Conservation (phyloP, 495 filamentous ascomycete genomes). For the Penicillium herquei region DNA sequence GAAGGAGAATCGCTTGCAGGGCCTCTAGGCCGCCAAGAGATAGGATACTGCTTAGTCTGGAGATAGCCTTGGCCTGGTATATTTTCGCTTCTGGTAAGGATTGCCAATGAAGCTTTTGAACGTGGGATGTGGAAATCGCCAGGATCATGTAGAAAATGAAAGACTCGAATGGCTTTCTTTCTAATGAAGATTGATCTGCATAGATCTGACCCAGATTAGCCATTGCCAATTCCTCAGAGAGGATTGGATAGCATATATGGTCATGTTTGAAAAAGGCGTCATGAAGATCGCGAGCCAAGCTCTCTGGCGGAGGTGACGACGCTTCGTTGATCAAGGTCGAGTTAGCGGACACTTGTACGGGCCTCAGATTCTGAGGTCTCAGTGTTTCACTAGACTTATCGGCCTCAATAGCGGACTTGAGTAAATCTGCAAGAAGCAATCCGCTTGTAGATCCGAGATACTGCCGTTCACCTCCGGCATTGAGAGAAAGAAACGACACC, state of each 20-base stretch:
- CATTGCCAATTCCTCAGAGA: slow-evolving; percentile 6
- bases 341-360: background rate
- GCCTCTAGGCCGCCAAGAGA: slow-evolving; percentile 12
- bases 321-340: background rate
- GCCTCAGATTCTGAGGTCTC: background rate
- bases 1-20: slow-evolving; percentile 25
- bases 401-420: slow-evolving; percentile 8
- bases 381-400: background rate
- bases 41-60: slow-evolving; percentile 13
- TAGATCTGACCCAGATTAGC: slow-evolving; percentile 14
- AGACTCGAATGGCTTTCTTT: slow-evolving; percentile 8
- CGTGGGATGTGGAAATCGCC: slow-evolving; percentile 20
- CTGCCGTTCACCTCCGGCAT: slow-evolving; percentile 23
- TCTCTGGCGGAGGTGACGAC: slow-evolving; percentile 10
- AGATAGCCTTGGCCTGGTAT: slow-evolving; percentile 17
- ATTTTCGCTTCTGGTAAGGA: slow-evolving; percentile 22
- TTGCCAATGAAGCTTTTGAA: slow-evolving; percentile 24
- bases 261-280: slow-evolving; percentile 24
- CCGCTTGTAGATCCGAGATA: slow-evolving; percentile 25
- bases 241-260: slow-evolving; percentile 25
- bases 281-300: slow-evolving; percentile 18
- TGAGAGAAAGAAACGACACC: slow-evolving; percentile 25
- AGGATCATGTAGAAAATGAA: slow-evolving; percentile 27
- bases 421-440: slow-evolving; percentile 23
- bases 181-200: slow-evolving; percentile 12